phyloP scores from a whole-genome alignment of 2,329 filamentous ascomycete genomes.

The Aureobasidium sp. region DNA sequence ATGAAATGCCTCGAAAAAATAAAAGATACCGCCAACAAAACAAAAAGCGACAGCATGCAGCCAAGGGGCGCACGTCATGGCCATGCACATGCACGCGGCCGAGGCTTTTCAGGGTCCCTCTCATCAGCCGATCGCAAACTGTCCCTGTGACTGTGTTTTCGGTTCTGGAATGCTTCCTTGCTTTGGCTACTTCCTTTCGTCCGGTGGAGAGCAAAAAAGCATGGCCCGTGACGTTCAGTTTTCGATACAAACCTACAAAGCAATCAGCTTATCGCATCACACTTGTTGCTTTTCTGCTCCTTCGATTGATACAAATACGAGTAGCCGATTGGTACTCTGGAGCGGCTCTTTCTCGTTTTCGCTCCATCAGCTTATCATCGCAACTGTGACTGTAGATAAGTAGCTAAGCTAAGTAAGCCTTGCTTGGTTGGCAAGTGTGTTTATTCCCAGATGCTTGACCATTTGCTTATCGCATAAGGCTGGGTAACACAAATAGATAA shows the following conservation, averaged over 20 bases:
- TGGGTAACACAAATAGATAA: neutral
- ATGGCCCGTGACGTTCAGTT: neutral
- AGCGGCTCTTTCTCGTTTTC: neutral
- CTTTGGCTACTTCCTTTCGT: neutral
- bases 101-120: neutral
- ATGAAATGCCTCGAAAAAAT: neutral
- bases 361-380: neutral
- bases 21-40: neutral
- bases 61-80: neutral
- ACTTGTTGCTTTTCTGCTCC: neutral
- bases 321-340: neutral
- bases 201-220: neutral
- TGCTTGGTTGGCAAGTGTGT: neutral
- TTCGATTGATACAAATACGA: too few species aligned
- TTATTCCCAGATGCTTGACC: neutral
- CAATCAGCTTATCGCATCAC: neutral
- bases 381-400: neutral
- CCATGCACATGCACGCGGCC: neutral
- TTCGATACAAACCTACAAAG: neutral
- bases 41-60: neutral
- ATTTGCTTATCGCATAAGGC: neutral
- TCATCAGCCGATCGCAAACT: neutral
- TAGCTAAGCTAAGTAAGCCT: constrained; percentile 1
- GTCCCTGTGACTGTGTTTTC: neutral
- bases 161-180: neutral